Evolutionary conservation across 225 moss, liverwort and hornwort species (phyloP), one percentile per base, ranked within the genome.

Genomic region (Antitrichia curtipendula): DNA sequence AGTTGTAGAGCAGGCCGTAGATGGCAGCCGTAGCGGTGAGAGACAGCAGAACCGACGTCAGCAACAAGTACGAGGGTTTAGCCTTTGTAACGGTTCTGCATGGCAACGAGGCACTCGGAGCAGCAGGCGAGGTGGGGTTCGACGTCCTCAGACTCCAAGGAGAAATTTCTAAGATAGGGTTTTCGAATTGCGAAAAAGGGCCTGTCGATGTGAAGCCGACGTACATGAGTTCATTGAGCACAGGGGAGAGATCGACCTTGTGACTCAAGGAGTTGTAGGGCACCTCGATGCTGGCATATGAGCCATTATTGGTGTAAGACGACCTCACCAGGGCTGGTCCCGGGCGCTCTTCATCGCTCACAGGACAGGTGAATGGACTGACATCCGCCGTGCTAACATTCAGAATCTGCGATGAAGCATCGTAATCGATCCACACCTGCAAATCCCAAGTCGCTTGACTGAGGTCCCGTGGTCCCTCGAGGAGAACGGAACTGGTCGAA

Each of bases 151-250:
- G 22, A 52, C 52, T 75, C 75, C 75, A 75, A 71, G 9, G 3
- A 25, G 6, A 25, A 43, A 71, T 43, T 0, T 9, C 0, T 28
- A 71, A 3, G 16, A 0, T 1, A 16, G 43, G 16, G 16, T 0
- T 16, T 16, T 71, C 27, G 5, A 71, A 71, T 27, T 41, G 43
- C 43, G 5, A 27, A 41, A 8, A 8, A 25, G 43, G 43, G 40
- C 3, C 3, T 8, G 71, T 16, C 43, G 71, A 28, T 43, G 71
- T 71, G 8, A 4, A 71, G 16, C 71, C 71, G 43, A 71, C 43
- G 28, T 71, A 43, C 71, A 71, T 71, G 0, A 15, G 2, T 43
- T 71, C 71, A 28, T 43, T 43, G 43, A 71, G 43, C 71, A 71
- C 43, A 16, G 9, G 43, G 3, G 71, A 71, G 28, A 71, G 71